These are phyloP conservation scores for Ramichloridium luteum DNA, from an alignment of 2,329 filamentous ascomycete genomes.

Conservation along the genomic window DNA sequence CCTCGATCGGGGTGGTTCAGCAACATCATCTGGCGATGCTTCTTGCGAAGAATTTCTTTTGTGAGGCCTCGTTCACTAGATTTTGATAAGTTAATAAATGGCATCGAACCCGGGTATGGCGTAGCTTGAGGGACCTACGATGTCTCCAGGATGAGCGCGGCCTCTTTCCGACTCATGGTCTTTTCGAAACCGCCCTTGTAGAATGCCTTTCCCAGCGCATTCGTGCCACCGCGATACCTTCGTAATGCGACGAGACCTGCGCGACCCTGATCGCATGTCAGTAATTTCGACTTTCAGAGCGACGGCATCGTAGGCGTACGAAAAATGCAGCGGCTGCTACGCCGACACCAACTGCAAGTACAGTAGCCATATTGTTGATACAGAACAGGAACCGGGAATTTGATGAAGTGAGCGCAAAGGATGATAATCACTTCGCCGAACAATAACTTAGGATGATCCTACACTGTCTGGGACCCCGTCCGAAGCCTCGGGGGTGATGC, in stretches of 20 bases:
- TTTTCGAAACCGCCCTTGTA: slow-evolving; percentile 98
- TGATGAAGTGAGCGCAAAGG: no score
- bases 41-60: slow-evolving; percentile 90
- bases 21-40: slow-evolving; percentile 90
- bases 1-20: slow-evolving; percentile 96
- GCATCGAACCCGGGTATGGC: neutral
- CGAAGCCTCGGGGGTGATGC: neutral
- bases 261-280: slow-evolving; percentile 63
- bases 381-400: neutral
- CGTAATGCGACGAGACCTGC: slow-evolving; percentile 83
- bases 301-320: no score
- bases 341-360: slow-evolving; percentile 47
- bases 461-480: no score
- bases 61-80: slow-evolving; percentile 70
- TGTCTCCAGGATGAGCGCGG: slow-evolving; percentile 77
- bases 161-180: slow-evolving; percentile 87
- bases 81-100: slow-evolving; percentile 3
- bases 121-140: slow-evolving; percentile 61
- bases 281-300: no score
- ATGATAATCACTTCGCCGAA: no score
- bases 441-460: no score
- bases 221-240: slow-evolving; percentile 61
- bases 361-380: slow-evolving; percentile 41
- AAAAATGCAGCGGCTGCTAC: slow-evolving; percentile 45
- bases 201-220: slow-evolving; percentile 76